Conservation (phyloP, 179 eudicot species). For the Corrigiola litoralis region DNA sequence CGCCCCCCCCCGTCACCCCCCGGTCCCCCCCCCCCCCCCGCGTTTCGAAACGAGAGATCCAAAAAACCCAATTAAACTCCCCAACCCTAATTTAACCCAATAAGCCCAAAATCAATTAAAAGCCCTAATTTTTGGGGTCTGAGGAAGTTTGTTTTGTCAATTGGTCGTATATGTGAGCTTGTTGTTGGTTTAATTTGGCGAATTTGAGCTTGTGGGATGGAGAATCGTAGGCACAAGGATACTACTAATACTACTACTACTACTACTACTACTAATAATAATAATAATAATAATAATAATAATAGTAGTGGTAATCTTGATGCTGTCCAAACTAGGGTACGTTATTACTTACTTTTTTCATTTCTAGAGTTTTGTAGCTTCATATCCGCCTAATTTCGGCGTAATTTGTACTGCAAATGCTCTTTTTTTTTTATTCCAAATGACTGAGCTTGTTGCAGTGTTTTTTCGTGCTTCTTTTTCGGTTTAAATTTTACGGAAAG, state of each 20-base stretch:
- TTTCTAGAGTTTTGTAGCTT: no score
- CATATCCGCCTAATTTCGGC: no score
- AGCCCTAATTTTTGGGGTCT: background rate
- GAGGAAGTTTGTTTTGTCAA: no score
- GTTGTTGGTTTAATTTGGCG: background rate
- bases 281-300: no score
- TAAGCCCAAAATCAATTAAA: background rate
- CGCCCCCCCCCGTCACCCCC: background rate
- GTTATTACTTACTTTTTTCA: background rate
- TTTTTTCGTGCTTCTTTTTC: background rate
- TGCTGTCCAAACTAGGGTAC: conserved; percentile 20
- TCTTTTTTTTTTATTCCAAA: no score
- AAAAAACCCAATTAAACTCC: background rate
- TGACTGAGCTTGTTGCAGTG: background rate
- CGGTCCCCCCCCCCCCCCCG: background rate
- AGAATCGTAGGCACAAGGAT: conserved; percentile 17
- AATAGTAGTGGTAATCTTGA: no score
- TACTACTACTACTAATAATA: no score
- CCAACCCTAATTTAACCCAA: conserved; percentile 14
- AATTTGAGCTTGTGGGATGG: conserved; percentile 6
- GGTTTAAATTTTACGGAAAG: background rate
- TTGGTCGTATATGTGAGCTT: background rate
- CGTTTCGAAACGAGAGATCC: conserved; percentile 8
- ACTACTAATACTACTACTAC: no score
- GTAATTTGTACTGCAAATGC: no score